Evolutionary conservation across 805 yeast genomes (phyloP).

Genomic region (Candida boidinii): DNA sequence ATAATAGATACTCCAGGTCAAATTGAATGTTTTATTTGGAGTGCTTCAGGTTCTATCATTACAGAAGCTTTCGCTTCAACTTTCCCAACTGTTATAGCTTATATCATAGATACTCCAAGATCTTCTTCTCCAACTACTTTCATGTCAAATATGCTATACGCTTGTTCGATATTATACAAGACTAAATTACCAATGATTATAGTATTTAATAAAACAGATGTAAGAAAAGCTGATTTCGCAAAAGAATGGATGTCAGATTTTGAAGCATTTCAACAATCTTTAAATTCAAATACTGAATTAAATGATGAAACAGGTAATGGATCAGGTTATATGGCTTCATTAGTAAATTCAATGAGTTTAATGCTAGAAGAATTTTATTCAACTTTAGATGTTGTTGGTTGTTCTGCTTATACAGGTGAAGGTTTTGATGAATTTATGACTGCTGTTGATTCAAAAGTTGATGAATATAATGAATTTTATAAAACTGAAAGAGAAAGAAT

Average conservation of each 20-base stretch:
- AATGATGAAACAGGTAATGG: constrained; percentile 51
- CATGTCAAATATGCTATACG: constrained; percentile 96
- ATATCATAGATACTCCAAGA: constrained; percentile 94
- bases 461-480: constrained; percentile 79
- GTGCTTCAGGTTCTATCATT: constrained; percentile 93
- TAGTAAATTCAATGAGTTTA: constrained; percentile 90
- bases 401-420: constrained; percentile 85
- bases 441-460: constrained; percentile 81
- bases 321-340: constrained; percentile 89
- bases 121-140: constrained; percentile 92
- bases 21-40: constrained; percentile 97
- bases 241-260: constrained; percentile 97
- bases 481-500: constrained; percentile 81
- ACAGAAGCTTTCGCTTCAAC: constrained; percentile 95
- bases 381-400: constrained; percentile 86
- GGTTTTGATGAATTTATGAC: constrained; percentile 87
- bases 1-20: constrained; percentile 98
- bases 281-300: constrained; percentile 57
- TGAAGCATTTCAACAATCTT: constrained; percentile 78
- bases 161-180: constrained; percentile 93
- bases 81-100: constrained; percentile 93
- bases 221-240: constrained; percentile 76
- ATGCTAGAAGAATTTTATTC: constrained; percentile 95
- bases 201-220: constrained; percentile 94
- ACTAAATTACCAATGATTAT: constrained; percentile 95